Conservation (phyloP, 768 basidiomycete genomes). For the Podaxis pistillaris region DNA sequence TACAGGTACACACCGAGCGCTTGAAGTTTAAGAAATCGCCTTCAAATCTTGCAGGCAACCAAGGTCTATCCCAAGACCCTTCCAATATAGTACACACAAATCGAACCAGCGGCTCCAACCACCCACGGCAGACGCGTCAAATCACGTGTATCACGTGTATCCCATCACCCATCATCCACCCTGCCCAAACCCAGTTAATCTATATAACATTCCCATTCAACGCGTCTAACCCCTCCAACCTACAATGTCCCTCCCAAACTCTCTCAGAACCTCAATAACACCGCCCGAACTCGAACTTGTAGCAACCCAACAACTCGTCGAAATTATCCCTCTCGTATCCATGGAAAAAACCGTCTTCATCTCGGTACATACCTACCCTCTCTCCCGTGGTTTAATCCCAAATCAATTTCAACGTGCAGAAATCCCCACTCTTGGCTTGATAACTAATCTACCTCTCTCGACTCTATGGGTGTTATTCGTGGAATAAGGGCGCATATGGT, state of each 20-base stretch:
- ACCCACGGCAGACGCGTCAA: slow-evolving; percentile 22
- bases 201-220: too few species aligned
- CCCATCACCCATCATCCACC: background rate
- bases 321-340: slow-evolving; percentile 83
- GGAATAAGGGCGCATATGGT: slow-evolving; percentile 80
- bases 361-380: slow-evolving; percentile 51
- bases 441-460: background rate
- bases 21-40: background rate
- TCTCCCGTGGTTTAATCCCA: slow-evolving; percentile 14
- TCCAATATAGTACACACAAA: background rate
- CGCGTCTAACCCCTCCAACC: too few species aligned
- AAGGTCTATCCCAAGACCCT: slow-evolving; percentile 12
- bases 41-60: slow-evolving; percentile 14
- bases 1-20: background rate
- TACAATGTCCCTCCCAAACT: slow-evolving; percentile 6
- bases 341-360: slow-evolving; percentile 94
- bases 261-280: slow-evolving; percentile 7
- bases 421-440: background rate
- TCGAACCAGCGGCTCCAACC: background rate
- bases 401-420: slow-evolving; percentile 15
- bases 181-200: too few species aligned
- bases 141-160: slow-evolving; percentile 20
- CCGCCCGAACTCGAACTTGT: slow-evolving; percentile 30
- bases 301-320: slow-evolving; percentile 79
- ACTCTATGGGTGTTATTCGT: background rate